Conservation (phyloP, 2,329 filamentous ascomycete genomes). For the Mycosphaerella sp. region DNA sequence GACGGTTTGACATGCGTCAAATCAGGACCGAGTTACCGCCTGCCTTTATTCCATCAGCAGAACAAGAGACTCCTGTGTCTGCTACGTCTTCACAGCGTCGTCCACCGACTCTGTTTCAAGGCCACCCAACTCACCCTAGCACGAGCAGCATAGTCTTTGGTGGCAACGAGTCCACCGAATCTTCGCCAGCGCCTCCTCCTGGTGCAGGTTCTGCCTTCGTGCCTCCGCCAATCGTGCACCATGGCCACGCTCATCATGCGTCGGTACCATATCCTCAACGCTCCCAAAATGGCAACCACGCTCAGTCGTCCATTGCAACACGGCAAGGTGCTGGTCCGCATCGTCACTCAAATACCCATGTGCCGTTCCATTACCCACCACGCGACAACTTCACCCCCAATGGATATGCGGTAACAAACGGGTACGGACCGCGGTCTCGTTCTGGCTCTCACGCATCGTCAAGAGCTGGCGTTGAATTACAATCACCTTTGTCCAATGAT, state of each 20-base stretch:
- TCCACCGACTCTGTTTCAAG: slow-evolving; percentile 14
- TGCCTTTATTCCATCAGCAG: slow-evolving; percentile 29
- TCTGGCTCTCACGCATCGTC: slow-evolving; percentile 28
- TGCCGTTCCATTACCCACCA: slow-evolving; percentile 25
- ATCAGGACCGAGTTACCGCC: slow-evolving; percentile 31
- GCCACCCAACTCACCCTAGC: slow-evolving; percentile 25
- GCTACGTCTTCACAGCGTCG: slow-evolving; percentile 18
- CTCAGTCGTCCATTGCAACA: slow-evolving; percentile 16
- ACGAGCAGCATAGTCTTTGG: slow-evolving; percentile 36
- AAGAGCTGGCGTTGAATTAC: slow-evolving; percentile 18
- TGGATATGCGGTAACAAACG: slow-evolving; percentile 17
- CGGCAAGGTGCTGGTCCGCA: slow-evolving; percentile 17
- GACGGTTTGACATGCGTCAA: slow-evolving; percentile 26
- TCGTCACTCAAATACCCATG: slow-evolving; percentile 16
- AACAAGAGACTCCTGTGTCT: slow-evolving; percentile 24
- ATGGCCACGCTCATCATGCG: slow-evolving; percentile 25
- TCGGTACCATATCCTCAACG: slow-evolving; percentile 22
- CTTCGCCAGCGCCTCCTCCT: slow-evolving; percentile 35
- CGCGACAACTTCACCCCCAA: slow-evolving; percentile 23
- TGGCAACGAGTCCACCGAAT: slow-evolving; percentile 34
- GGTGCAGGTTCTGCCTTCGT: slow-evolving; percentile 23
- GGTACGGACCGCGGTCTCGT: slow-evolving; percentile 19
- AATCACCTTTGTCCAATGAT: slow-evolving; percentile 18
- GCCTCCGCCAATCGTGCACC: slow-evolving; percentile 16
- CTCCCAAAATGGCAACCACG: slow-evolving; percentile 1